Evolutionary conservation across 1,284 basidiomycete genomes (phyloP).

Genomic region (Sphaerobolus stellatus): DNA sequence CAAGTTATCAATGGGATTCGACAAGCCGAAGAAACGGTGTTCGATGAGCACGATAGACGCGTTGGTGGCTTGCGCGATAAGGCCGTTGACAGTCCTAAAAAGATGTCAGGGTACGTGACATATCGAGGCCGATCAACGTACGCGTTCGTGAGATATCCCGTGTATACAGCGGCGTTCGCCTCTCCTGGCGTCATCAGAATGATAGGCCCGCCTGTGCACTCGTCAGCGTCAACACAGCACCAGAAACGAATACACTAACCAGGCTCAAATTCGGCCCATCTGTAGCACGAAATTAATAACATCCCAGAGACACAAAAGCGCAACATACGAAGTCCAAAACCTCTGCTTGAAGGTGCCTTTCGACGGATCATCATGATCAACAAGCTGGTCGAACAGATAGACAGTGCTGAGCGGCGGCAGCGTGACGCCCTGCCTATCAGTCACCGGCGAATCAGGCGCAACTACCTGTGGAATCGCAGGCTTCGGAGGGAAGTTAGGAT

Average conservation of each 20-base stretch:
- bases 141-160: conserved; percentile 58
- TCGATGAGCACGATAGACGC: conserved; percentile 63
- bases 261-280: conserved; percentile 17
- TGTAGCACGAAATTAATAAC: conserved; percentile 5
- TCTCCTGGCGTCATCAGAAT: conserved; percentile 57
- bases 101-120: background rate
- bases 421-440: conserved; percentile 14
- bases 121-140: background rate
- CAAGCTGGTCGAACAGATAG: conserved; percentile 68
- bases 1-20: conserved; percentile 61
- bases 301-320: conserved; percentile 55
- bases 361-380: conserved; percentile 68
- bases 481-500: background rate
- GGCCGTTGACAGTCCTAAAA: conserved; percentile 54
- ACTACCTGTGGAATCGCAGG: conserved; percentile 2
- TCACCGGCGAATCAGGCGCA: conserved; percentile 1
- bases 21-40: conserved; percentile 53
- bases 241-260: background rate
- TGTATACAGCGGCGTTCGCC: conserved; percentile 45
- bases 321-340: conserved; percentile 64
- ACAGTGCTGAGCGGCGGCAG: conserved; percentile 40
- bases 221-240: conserved; percentile 5
- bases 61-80: conserved; percentile 64
- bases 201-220: conserved; percentile 61
- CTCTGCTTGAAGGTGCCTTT: conserved; percentile 77